Percentiles rank a stretch among this genome's conserved stretches.
Conservation (phyloP, 2,329 filamentous ascomycete species). For the Ascochyta viciae-villosae region DNA sequence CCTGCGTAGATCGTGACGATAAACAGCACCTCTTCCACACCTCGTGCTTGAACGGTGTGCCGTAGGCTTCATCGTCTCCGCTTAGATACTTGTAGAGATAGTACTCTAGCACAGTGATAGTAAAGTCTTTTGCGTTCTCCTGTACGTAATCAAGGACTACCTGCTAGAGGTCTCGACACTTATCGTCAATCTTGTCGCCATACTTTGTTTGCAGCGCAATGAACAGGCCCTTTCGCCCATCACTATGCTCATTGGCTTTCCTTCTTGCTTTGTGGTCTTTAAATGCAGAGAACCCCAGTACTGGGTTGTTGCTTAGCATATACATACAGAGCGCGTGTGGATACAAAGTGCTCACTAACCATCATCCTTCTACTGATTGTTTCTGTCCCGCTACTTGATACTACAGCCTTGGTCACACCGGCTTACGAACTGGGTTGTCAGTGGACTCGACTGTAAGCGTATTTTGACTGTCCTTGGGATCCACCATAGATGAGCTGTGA, state of each 20-base stretch:
- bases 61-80: slow-evolving; percentile 2
- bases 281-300: slow-evolving; percentile 10
- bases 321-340: neutral
- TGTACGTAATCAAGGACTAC: neutral
- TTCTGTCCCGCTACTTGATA: no score
- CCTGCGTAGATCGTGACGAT: slow-evolving; percentile 2
- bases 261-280: neutral
- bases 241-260: neutral
- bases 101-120: neutral
- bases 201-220: neutral
- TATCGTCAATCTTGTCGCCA: neutral
- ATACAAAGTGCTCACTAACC: neutral
- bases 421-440: no score
- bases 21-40: slow-evolving; percentile 9
- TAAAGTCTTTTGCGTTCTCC: slow-evolving; percentile 3
- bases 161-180: slow-evolving; percentile 5
- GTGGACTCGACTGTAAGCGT: no score
- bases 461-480: no score
- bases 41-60: slow-evolving; percentile 8
- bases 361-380: no score
- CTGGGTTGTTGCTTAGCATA: slow-evolving; percentile 6
- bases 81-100: slow-evolving; percentile 12
- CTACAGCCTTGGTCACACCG: no score
- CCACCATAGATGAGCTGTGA: no score
- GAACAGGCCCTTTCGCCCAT: neutral